Base-by-base conservation (phyloP, 495 filamentous ascomycete genomes). In the Hyaloscypha hepaticicola region DNA sequence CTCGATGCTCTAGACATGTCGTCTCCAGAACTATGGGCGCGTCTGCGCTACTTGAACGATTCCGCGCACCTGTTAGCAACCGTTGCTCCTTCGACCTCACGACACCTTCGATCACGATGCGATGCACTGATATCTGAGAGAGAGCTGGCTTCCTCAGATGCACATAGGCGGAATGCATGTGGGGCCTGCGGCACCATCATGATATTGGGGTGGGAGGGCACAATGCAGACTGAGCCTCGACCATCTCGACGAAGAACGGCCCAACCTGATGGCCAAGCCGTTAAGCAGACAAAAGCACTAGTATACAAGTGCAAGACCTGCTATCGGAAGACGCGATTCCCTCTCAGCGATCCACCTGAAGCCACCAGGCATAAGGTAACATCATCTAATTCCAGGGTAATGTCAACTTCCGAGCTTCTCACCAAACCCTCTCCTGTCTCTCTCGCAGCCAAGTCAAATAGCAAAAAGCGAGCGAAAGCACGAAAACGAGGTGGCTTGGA, bases 401-500 rank as follows among this genome's bases (percentile, higher is more conserved):
- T 34, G 50, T 22, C 50, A 6, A 41, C 63, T 25, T 51, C 45
- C 4, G 9, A 31, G 3, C 5, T 41, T 33, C 21, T 29, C 3
- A 57, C 57, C 41, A 57, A 38, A 21, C 45, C 53, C 16, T 34
- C 9, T 26, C 12, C 52, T 26, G 6, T 11, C 29, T 28, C 58
- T 41, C 19, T 45, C 51, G 28, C 71, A 75, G 1, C 72, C 78
- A 41, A 81, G 77, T 76, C 79, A 5, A 82, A 71, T 73, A 83
- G 79, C 71, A 83, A 80, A 64, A 83, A 83, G 74, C 73, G 81
- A 57, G 77, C 81, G 14, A 85, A 82, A 69, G 78, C 74, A 56
- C 76, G 79, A 51, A 85, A 85, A 68, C 33, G 65, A 27, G 77
- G 79, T 57, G 81, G 82, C 2, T 74, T 85, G n/a, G 77, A 80